Evolutionary conservation across 2,329 filamentous ascomycete species (phyloP), one percentile per base, ranked within the genome.

Genomic region (Cercospora zeina): DNA sequence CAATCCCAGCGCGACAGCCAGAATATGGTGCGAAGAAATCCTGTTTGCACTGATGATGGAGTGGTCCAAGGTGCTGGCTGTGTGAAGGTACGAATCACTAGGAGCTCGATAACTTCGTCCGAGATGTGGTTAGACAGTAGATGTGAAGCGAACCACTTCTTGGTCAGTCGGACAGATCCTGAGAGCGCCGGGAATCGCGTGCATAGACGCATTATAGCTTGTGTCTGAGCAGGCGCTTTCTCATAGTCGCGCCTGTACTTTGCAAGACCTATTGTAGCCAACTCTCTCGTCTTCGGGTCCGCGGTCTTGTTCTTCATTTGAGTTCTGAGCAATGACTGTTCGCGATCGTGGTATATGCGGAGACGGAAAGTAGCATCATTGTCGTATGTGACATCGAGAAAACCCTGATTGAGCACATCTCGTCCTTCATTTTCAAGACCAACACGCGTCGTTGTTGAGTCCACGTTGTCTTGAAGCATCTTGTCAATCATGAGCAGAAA

Each of bases 1-100:
- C 95, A 99, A 74, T 97, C 91, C 92, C 95, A 99, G 45, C 87
- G 83, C 1, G 92, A 86, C 13, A 99, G 81, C 74, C 93, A 89
- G 33, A 88, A 80, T 1, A 99, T 80, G 0, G 90, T 90, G 21
- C 93, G 87, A 30, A 96, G 77, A 72, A 99, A 93, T 4, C 90
- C 95, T 0, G 89, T 88, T 69, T 87, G 87, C 9, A 88, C 82
- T 68, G 88, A 93, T 0, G 89, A 89, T 0, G 96, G 93, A 0
- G 84, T 79, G 37, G 84, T 79, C 89, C 91, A 97, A 0, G 95
- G 92, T 67, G 90, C 87, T 0, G 92, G 89, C 54, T 89, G 85
- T 8, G 95, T 79, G 78, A 97, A 99, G 14, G 87, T 85, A 56
- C 87, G 87, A 2, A 89, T 82, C 11, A 88, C 89, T 54, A 97